Base-by-base conservation (phyloP, 495 filamentous ascomycete species). In the Penicillium angulare region DNA sequence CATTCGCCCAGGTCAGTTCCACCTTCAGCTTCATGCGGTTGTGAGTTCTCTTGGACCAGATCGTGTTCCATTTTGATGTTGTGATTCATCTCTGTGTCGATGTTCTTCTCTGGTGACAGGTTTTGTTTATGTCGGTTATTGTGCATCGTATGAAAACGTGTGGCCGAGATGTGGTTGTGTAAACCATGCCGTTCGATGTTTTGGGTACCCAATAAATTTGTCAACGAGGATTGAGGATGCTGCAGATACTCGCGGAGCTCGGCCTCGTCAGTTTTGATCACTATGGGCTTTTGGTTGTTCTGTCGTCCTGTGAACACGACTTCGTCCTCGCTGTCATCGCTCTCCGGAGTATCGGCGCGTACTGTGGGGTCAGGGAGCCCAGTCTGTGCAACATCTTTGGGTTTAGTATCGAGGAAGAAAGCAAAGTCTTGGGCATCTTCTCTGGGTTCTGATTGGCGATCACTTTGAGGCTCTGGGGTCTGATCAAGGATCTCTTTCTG, bases 41-140 rank as follows among this genome's bases (percentile, higher is more conserved):
- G 47, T n/a, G 26, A 33, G 23, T 48, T 13, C 18, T 64, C 60
- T 22, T 72, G 61, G 17, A 61, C 58, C 27, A 72, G 64, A 7
- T 70, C 60, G 5, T 57, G 52, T 23, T 71, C 64, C 15, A 91
- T 82, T 60, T 95, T 91, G 49, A 79, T 81, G 46, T 91, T 85
- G 55, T 95, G 93, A 59, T 95, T 90, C 2, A 79, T 80, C 17
- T 88, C 39, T 3, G 83, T 72, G 0, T 78, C 84, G 27, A 82
- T 74, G 9, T 88, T 80, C 29, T 62, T 58, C 18, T 56, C 55
- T 17, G 35, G 39, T 22, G 39, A 56, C 31, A 31, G 47, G 23
- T 35, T 33, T 33, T 32, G 21, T 52, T 18, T 47, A 41, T 42
- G 43, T 49, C n/a, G n/a, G n/a, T n/a, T n/a, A n/a, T n/a, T n/a